phyloP scores from a whole-genome alignment of 1,284 basidiomycete species.

The Neolentinus lepideus region DNA sequence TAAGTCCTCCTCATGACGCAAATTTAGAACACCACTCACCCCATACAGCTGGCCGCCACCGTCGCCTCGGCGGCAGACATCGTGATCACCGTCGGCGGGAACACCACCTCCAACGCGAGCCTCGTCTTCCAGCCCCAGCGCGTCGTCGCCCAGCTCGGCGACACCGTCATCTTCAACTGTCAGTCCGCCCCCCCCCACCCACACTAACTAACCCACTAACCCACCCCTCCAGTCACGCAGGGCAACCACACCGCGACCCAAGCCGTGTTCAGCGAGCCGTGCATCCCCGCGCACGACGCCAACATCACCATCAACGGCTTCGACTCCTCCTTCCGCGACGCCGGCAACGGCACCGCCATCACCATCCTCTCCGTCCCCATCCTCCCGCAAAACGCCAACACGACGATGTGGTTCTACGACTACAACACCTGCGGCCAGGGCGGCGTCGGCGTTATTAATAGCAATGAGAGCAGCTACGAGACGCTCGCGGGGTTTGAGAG shows the following conservation, averaged over 20 bases:
- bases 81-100: constrained; percentile 39
- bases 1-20: constrained; percentile 9
- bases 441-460: constrained; percentile 56
- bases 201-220: neutral
- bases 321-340: constrained; percentile 42
- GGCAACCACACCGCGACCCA: constrained; percentile 54
- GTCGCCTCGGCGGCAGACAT: constrained; percentile 28
- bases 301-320: constrained; percentile 49
- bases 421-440: constrained; percentile 43
- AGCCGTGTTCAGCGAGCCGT: constrained; percentile 46
- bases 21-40: neutral
- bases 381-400: constrained; percentile 29
- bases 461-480: constrained; percentile 38
- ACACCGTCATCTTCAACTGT: constrained; percentile 53
- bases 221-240: constrained; percentile 31
- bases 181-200: constrained; percentile 7
- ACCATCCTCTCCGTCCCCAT: constrained; percentile 38
- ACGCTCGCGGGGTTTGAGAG: constrained; percentile 48
- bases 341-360: constrained; percentile 37
- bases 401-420: constrained; percentile 58
- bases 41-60: constrained; percentile 11
- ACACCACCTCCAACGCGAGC: constrained; percentile 33
- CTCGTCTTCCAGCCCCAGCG: constrained; percentile 39
- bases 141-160: constrained; percentile 37
- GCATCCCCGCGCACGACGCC: constrained; percentile 36